phyloP scores from a whole-genome alignment of 2,329 filamentous ascomycete genomes.

The Rosellinia necatrix region DNA sequence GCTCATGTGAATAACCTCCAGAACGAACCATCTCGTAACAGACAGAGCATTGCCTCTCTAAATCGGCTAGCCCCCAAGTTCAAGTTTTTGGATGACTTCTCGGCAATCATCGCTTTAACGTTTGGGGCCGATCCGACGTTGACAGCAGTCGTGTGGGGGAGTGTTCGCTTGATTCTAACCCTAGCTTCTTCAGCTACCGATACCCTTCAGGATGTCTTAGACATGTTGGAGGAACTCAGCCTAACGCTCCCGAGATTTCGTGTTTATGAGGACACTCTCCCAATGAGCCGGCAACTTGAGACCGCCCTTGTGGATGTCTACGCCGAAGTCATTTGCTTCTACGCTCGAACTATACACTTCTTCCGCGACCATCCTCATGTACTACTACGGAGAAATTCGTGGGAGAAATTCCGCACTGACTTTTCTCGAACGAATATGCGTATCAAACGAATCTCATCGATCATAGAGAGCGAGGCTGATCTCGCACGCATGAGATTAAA shows the following conservation, averaged over 20 bases:
- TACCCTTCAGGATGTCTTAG: slow-evolving; percentile 34
- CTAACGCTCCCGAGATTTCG: slow-evolving; percentile 37
- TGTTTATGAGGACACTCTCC: slow-evolving; percentile 35
- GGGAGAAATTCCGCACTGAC: slow-evolving; percentile 33
- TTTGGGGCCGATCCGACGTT: slow-evolving; percentile 37
- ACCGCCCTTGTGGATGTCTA: slow-evolving; percentile 39
- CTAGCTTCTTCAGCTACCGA: slow-evolving; percentile 33
- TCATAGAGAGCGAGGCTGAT: slow-evolving; percentile 39
- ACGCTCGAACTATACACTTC: slow-evolving; percentile 40
- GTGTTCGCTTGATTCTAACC: slow-evolving; percentile 34
- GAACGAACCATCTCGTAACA: not conserved
- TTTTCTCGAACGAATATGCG: slow-evolving; percentile 30
- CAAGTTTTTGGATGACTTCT: slow-evolving; percentile 38
- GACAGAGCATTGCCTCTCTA: slow-evolving; percentile 20
- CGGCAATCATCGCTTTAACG: slow-evolving; percentile 35
- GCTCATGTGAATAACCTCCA: slow-evolving; percentile 10
- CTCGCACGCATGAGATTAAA: slow-evolving; percentile 36
- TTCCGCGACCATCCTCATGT: slow-evolving; percentile 38
- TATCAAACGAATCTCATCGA: slow-evolving; percentile 34
- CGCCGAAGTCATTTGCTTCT: slow-evolving; percentile 41
- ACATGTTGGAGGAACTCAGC: slow-evolving; percentile 40
- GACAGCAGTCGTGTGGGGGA: slow-evolving; percentile 39
- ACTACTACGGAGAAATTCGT: slow-evolving; percentile 31
- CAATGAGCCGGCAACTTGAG: slow-evolving; percentile 35
- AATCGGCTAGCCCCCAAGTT: slow-evolving; percentile 32